phyloP scores from a whole-genome alignment of 352 stramenopile species.

The Hyaloperonospora brassicae region DNA sequence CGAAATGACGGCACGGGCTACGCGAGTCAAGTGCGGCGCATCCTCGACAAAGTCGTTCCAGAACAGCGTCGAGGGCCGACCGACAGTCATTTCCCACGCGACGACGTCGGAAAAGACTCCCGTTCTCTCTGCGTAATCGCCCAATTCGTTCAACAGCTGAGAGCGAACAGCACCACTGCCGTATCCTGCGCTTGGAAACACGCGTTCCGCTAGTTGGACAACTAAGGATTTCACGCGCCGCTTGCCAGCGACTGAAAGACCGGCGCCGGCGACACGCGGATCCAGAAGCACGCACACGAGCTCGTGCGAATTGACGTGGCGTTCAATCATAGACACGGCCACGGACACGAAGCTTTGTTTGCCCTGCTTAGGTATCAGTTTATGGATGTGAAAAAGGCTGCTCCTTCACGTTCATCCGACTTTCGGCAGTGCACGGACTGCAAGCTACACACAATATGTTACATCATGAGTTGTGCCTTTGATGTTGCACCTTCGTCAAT shows the following conservation, averaged over 20 bases:
- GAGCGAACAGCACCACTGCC: constrained; percentile 10
- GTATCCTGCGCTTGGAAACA: constrained; percentile 21
- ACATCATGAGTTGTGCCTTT: no score
- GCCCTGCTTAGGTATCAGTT: constrained; percentile 14
- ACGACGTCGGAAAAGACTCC: constrained; percentile 34
- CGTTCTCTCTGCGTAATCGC: constrained; percentile 31
- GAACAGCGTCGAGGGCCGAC: constrained; percentile 30
- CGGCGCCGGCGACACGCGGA: constrained; percentile 32
- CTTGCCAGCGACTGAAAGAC: constrained; percentile 33
- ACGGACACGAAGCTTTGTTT: constrained; percentile 6
- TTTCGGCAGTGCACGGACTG: constrained; percentile 37
- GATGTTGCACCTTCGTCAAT: no score
- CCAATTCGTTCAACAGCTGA: constrained; percentile 32
- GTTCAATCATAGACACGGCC: constrained; percentile 10
- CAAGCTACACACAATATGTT: no score
- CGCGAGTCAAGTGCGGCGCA: constrained; percentile 28
- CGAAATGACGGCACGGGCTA: constrained; percentile 30
- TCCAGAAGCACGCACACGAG: constrained; percentile 43
- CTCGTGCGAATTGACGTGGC: constrained; percentile 27
- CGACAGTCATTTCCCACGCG: constrained; percentile 42
- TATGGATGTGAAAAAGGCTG: neutral
- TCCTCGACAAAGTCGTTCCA: constrained; percentile 47
- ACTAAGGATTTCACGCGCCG: constrained; percentile 43
- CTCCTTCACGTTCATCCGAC: constrained; percentile 21
- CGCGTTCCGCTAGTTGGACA: constrained; percentile 23